Base-by-base conservation (phyloP, 345 rosid genomes). In the Streptanthus diversifolius region DNA sequence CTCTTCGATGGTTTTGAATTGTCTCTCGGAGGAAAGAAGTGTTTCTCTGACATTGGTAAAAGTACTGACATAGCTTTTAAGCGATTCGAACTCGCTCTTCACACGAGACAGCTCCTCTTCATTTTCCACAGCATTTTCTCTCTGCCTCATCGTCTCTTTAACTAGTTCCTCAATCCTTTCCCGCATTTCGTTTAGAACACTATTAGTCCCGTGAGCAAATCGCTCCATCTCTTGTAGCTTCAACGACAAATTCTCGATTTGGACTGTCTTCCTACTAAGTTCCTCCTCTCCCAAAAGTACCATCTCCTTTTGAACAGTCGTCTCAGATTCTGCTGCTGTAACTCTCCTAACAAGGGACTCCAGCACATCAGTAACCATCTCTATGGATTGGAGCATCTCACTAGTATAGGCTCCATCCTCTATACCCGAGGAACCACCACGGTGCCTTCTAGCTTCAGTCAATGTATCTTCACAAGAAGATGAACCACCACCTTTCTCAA, bases 51-150 rank as follows among this genome's bases (percentile, higher is more conserved):
- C 96, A 73, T 86, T 88, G 29, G 93, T 88, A 25, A 95, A 89
- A 74, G 89, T 87, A 80, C 86, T 85, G 60, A 95, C 96, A 61
- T 88, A 88, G 37, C 85, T 83, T 84, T 95, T 91, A 73, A 95
- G 83, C 7, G 95, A 88, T 71, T 88, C 99, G 17, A 95, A 95
- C 75, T 95, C 99, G 66, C 76, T 86, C 81, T 88, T 91, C 57
- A 95, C 99, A 68, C 92, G 95, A 80, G 80, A 79, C 29, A 91
- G 96, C 86, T 95, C 97, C 45, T 86, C 86, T 76, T 91, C 99
- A 58, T 95, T 95, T 64, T 95, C 99, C 24, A 82, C 80, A 70
- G 96, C 99, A 53, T 89, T 75, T 27, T 82, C 90, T 74, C 87
- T 87, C 79, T 89, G 99, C 60, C 91, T 88, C 80, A 90, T 77